A percentile compares a stretch with the other conserved stretches of the same genome.
These are phyloP conservation scores for Penicillium canescens DNA, from an alignment of 495 filamentous ascomycete species.

Conservation along the genomic window DNA sequence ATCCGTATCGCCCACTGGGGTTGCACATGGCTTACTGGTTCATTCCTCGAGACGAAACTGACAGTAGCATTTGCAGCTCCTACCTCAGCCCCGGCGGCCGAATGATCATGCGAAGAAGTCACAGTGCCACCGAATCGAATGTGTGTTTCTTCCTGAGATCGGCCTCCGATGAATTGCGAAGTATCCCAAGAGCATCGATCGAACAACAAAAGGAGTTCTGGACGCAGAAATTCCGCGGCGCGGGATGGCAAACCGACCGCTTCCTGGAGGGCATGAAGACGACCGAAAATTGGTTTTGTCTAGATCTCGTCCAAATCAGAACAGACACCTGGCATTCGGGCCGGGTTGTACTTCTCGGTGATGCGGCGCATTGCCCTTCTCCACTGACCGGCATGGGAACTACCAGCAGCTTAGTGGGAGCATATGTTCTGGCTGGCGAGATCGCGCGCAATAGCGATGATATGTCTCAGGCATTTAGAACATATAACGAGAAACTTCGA, in stretches of 20 bases:
- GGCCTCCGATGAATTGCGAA: constrained; percentile 15
- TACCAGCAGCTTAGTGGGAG: constrained; percentile 43
- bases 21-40: constrained; percentile 45
- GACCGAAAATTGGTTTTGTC: constrained; percentile 51
- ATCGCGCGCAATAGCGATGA: constrained; percentile 28
- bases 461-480: constrained; percentile 20
- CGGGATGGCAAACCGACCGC: constrained; percentile 42
- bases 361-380: constrained; percentile 54
- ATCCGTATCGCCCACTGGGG: constrained; percentile 22
- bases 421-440: constrained; percentile 57
- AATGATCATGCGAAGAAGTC: constrained; percentile 26
- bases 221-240: constrained; percentile 34
- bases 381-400: constrained; percentile 53
- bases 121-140: constrained; percentile 19
- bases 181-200: constrained; percentile 12
- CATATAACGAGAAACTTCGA: constrained; percentile 27
- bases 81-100: constrained; percentile 24
- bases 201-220: constrained; percentile 30
- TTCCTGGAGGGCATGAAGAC: constrained; percentile 43
- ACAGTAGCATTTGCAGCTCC: constrained; percentile 22
- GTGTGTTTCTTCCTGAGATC: constrained; percentile 25
- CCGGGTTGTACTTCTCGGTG: constrained; percentile 53
- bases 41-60: constrained; percentile 33
- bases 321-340: constrained; percentile 45
- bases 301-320: constrained; percentile 41